Base-by-base conservation (phyloP, 2,329 filamentous ascomycete species). In the Oidium heveae region DNA sequence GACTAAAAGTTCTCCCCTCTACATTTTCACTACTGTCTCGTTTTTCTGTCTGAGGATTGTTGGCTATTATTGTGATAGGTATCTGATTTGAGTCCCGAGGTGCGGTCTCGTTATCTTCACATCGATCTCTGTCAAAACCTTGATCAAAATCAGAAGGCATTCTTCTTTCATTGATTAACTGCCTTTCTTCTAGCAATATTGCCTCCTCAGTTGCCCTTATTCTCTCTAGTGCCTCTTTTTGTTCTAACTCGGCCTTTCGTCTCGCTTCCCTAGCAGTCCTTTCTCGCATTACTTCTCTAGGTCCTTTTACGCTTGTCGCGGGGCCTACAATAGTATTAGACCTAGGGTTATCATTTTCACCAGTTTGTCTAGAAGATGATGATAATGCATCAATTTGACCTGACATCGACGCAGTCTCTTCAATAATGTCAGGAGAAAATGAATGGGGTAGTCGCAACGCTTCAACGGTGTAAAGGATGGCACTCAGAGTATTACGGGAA, bases 371-470 rank as follows among this genome's bases (percentile, higher is more conserved):
- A 63, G 44, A 18, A 13, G 28, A 15, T 12, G 33, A 2, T 28
- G 15, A 28, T 32, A 51, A 15, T 33, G 2, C 47, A 7, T 70
- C 70, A 64, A 77, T 74, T 62, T 94, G 73, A 67, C 94, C 88
- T 61, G 88, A 84, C 88, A 98, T 96, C 63, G 79, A 77, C 61
- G 88, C 85, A 75, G 85, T 83, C 71, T 94, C 85, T 73, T 98
- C 91, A 57, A 81, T 75, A 61, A 81, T 70, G 68, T 94, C 87
- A 24, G 84, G 75, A 9, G 87, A 93, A 68, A 96, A 93, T 52
- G 79, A 72, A 60, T 86, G 76, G 1, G 89, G 87, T 50, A 82
- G 77, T 61, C 88, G 82, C 60, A 96, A 75, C 39, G 86, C 86
- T 71, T 96, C 88, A 56, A 96, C 77, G 39, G 87, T 80, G 72